Evolutionary conservation across 495 filamentous ascomycete genomes (phyloP), one percentile per base, ranked within the genome.

Genomic region (Daldinia caldariorum): DNA sequence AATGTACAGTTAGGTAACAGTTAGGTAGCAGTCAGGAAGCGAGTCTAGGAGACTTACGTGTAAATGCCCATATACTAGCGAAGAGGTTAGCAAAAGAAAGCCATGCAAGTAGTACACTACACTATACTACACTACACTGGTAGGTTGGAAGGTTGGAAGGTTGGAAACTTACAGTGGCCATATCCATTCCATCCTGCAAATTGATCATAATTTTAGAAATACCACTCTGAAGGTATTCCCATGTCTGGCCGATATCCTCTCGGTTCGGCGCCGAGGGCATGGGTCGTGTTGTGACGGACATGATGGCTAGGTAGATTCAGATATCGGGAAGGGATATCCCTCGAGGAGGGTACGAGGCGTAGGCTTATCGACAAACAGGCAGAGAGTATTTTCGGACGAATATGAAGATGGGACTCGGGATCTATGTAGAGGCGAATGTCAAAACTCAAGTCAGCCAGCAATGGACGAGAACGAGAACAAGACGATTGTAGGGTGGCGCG

Each of bases 61-160:
- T 99, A 99, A 62, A 98, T 89, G 43, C 91, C 92, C 95, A 99
- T 97, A 79, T 99, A 99, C 92, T 92, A 78, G 6, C 13, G 12
- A 37, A 57, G 35, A 58, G 8, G 53, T 71, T 68, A 60, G 59
- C 47, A 53, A 18, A 58, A 58, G 7, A 22, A 18, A 50, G 31
- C 29, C 4, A 66, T 12, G 53, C 39, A 50, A 70, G 4, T 10
- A 45, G 10, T 3, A 26, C 26, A 26, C 1, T 1, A 26, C 26
- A 26, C 26, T 26, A n/a, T n/a, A n/a, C n/a, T 3, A 26, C 26
- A 26, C 1, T 1, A 26, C 26, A 26, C 26, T 26, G 26, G 26
- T 1, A 26, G 26, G 26, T 26, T 26, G 26, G 26, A 26, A 26
- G 1, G 26, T 26, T 26, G 26, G 26, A 1, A 41, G 35, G 9